Base-by-base conservation (phyloP, 2,329 filamentous ascomycete genomes). In the Coniella vitis region DNA sequence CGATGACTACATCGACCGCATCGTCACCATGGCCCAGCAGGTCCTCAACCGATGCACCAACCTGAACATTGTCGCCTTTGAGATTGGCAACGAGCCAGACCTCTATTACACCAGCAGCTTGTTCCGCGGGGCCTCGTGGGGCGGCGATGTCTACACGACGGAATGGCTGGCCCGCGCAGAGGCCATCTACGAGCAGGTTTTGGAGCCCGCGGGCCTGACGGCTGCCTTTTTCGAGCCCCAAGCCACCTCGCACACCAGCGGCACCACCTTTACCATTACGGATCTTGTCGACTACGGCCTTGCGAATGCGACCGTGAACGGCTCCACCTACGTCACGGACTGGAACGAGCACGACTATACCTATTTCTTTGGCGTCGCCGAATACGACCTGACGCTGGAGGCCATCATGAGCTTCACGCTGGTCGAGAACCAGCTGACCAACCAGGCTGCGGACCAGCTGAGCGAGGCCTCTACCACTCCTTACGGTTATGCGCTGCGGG, bases 261-360 rank as follows among this genome's bases (percentile, higher is more conserved):
- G 69, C 25, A 75, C 69, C 5, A 69, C 68, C n/a, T 75, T 75
- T 54, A 62, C 69, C 49, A 71, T 75, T 49, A 42, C 60, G 4
- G 61, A 69, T 49, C 60, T 76, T 37, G 60, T 66, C 29, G 43
- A 60, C 39, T 61, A 65, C 47, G 69, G 68, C 31, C 69, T 75
- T 49, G 61, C 63, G 38, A 31, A 54, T 20, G 40, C 47, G 16
- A 69, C 65, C 25, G 25, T 29, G 53, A 58, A 72, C 50, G 57
- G 51, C 35, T 45, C 41, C 2, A 25, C 67, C 38, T 53, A 53
- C 21, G 38, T 53, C 20, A n/a, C 47, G 14, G 63, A 61, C 22
- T 76, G 72, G 72, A 76, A 75, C 54, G 72, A 76, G 60, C 73
- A 76, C 58, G 70, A 76, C 58, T 76, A 76, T 61, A 74, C 70